These are phyloP conservation scores for Boletus huronensis DNA, from an alignment of 768 basidiomycete species.

Conservation along the genomic window DNA sequence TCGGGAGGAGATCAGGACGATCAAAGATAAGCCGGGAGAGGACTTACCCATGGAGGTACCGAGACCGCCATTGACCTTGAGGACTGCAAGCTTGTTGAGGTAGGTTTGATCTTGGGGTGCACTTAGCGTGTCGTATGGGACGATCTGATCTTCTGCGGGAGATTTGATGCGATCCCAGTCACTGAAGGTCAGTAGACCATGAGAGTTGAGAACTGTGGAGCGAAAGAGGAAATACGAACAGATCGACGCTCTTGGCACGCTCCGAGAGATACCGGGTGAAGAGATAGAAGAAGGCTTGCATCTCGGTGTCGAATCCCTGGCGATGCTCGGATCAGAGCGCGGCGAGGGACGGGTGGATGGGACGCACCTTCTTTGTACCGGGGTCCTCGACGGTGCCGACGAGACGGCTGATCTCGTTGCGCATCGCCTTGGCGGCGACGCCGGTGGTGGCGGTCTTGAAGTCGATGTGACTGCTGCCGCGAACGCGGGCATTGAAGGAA, in stretches of 20 bases:
- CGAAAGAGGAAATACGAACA: slow-evolving; percentile 47
- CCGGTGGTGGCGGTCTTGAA: slow-evolving; percentile 98
- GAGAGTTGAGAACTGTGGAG: neutral
- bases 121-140: slow-evolving; percentile 53
- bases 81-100: slow-evolving; percentile 68
- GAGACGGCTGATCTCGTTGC: slow-evolving; percentile 95
- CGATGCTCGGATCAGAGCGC: slow-evolving; percentile 16
- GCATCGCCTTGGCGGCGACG: slow-evolving; percentile 93
- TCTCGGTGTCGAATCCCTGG: slow-evolving; percentile 75
- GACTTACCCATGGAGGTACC: slow-evolving; percentile 59
- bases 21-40: neutral
- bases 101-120: slow-evolving; percentile 42
- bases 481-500: slow-evolving; percentile 66
- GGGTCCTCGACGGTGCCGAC: slow-evolving; percentile 81
- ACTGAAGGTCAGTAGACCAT: slow-evolving; percentile 13
- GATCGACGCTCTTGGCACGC: slow-evolving; percentile 60
- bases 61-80: slow-evolving; percentile 76
- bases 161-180: slow-evolving; percentile 53
- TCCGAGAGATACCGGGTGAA: slow-evolving; percentile 78
- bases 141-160: slow-evolving; percentile 60
- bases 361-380: slow-evolving; percentile 71
- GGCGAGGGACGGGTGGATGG: neutral
- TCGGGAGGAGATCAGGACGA: neutral
- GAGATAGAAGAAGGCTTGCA: slow-evolving; percentile 81
- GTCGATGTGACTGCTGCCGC: slow-evolving; percentile 82